Evolutionary conservation across 2,329 filamentous ascomycete genomes (phyloP).

Genomic region (Neofusicoccum ribis): DNA sequence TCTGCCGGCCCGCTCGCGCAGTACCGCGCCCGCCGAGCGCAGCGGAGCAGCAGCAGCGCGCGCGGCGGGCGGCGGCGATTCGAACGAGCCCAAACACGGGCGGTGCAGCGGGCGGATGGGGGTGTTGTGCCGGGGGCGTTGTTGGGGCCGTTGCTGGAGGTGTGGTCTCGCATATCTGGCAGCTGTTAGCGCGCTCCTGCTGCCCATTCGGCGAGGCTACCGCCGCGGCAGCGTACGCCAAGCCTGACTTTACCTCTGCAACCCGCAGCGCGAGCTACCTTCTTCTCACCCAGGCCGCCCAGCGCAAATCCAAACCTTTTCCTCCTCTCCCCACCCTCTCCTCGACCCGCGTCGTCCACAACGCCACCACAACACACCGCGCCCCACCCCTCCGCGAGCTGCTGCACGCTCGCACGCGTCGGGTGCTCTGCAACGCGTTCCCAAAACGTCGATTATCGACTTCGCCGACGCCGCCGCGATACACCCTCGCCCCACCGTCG

Average conservation of each 20-base stretch:
- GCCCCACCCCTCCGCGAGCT: background rate
- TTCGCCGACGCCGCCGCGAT: conserved; percentile 9
- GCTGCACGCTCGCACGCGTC: conserved; percentile 17
- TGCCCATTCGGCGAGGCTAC: background rate
- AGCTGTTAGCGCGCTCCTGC: conserved; percentile 14
- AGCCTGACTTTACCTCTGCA: conserved; percentile 14
- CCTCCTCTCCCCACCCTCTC: conserved; percentile 32
- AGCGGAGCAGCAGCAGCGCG: background rate
- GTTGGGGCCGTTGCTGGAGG: conserved; percentile 6
- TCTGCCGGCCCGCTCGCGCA: background rate
- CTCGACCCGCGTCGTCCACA: conserved; percentile 29
- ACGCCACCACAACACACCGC: conserved; percentile 29
- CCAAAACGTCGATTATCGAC: conserved; percentile 18
- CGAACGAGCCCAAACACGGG: conserved; percentile 20
- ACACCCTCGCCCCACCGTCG: conserved; percentile 19
- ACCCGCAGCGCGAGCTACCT: conserved; percentile 13
- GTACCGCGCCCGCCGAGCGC: background rate
- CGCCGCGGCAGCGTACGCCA: conserved; percentile 14
- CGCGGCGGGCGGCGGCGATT: background rate
- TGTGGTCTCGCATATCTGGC: conserved; percentile 12
- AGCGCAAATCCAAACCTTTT: conserved; percentile 21
- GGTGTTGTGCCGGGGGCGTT: background rate
- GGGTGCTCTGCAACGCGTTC: conserved; percentile 14
- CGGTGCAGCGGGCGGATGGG: background rate
- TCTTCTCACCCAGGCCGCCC: conserved; percentile 14